Base-by-base conservation (phyloP, 164 flowering plant species). In the Stephania yunnanensis region DNA sequence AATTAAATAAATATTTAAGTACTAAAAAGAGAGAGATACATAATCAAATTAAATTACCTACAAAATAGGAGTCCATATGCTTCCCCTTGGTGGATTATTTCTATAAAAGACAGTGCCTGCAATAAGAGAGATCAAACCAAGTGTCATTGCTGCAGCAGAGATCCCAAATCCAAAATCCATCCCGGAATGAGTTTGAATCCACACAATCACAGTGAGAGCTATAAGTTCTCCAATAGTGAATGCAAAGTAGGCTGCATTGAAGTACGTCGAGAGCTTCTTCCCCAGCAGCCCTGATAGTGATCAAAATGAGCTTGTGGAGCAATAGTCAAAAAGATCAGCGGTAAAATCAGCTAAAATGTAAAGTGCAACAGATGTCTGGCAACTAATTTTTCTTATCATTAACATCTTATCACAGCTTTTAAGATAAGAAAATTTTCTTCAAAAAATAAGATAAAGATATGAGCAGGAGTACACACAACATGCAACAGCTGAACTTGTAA, bases 81-180 rank as follows among this genome's bases (percentile, higher is more conserved):
- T 92, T 71, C 98, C 97, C 48, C 81, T 91, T 68, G 99, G 99
- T 55, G 86, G 88, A 72, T 88, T 93, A 78, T 92, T 93, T 80
- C 91, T 80, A 75, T 92, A 95, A 78, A 85, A 68, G 36, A 87
- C 78, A 10, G 91, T 85, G 13, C 98, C 98, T 58, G 85, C 86
- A 25, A 95, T 84, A 75, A 95, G 79, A 81, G 86, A 79, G 71
- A 92, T 84, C 69, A 95, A 68, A 1, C 92, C 99, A 87, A 93
- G 71, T 0, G 92, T 89, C 99, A 95, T 95, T 82, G 84, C 91
- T 0, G 92, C 94, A 0, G 97, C 97, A 0, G 99, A 95, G 58
- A 92, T 89, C 0, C 96, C 97, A 29, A 95, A 95, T 4, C 99
- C 99, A 19, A 95, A 83, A 50, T 92, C 96, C 99, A 95, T 95